These are phyloP conservation scores for Simmondsia chinensis DNA, from an alignment of 148 eudicot genomes.

Conservation along the genomic window DNA sequence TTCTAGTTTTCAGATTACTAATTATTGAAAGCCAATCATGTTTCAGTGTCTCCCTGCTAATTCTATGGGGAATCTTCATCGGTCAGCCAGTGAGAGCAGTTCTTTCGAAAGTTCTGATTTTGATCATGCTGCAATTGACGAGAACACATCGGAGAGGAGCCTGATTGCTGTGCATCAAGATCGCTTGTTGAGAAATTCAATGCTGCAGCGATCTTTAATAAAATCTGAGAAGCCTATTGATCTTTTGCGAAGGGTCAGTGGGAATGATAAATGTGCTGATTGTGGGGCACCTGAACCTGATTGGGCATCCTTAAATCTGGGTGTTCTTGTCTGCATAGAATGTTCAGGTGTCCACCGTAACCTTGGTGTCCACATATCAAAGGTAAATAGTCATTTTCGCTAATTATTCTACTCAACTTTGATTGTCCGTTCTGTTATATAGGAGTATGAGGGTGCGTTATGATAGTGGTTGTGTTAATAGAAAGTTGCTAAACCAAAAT, in stretches of 20 bases:
- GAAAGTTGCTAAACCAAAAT: no score
- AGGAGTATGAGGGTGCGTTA: no score
- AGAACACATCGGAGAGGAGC: slow-evolving; percentile 60
- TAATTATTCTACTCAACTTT: no score
- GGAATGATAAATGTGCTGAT: slow-evolving; percentile 94
- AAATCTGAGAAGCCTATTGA: slow-evolving; percentile 87
- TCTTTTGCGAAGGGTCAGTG: slow-evolving; percentile 65
- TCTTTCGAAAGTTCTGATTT: slow-evolving; percentile 89
- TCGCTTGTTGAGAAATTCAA: slow-evolving; percentile 50
- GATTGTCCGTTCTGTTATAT: no score
- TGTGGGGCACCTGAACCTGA: slow-evolving; percentile 98
- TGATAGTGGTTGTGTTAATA: no score
- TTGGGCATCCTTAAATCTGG: slow-evolving; percentile 98
- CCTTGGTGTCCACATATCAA: slow-evolving; percentile 98
- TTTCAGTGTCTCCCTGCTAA: slow-evolving; percentile 68
- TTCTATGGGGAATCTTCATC: slow-evolving; percentile 85
- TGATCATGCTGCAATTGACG: slow-evolving; percentile 69
- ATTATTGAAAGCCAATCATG: slow-evolving; percentile 9
- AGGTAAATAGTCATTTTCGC: no score
- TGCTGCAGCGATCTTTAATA: slow-evolving; percentile 46
- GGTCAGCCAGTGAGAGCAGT: slow-evolving; percentile 96
- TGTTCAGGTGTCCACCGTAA: slow-evolving; percentile 99
- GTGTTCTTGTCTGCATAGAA: slow-evolving; percentile 96
- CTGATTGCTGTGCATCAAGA: slow-evolving; percentile 53
- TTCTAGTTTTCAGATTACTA: slow-evolving; percentile 7